Base-by-base conservation (phyloP, 202 grass and related monocot species). In the Panicum virgatum region DNA sequence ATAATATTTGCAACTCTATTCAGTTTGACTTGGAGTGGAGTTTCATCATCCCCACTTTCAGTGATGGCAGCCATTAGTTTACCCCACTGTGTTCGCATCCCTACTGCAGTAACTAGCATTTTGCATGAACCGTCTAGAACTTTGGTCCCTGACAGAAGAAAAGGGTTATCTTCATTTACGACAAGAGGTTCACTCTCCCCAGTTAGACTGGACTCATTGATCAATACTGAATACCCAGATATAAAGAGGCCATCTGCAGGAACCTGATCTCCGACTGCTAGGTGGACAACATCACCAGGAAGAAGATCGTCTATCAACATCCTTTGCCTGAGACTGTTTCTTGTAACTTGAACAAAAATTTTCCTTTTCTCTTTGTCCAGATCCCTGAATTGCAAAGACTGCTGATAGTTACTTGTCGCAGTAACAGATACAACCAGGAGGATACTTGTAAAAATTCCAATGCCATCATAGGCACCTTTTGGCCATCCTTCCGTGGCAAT, bases 321-420 rank as follows among this genome's bases (percentile, higher is more conserved):
- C 74, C 73, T 97, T 79, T 94, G 94, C 59, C 94, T 92, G 54
- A 92, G 92, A 1, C 88, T 86, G 42, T 89, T 69, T 75, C 92
- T 75, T 42, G 92, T 94, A 83, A 94, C 90, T 64, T 97, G 94
- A 82, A 97, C 54, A 71, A 52, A 68, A 45, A 97, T 91, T 78
- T 97, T 97, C 62, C 83, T 89, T 68, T 94, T 97, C 79, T 97
- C 94, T 56, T 86, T 97, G 81, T 97, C 92, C 86, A 97, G 93
- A 82, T 94, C 94, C 67, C 88, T 92, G 84, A 97, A 97, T 62
- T 97, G 92, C 86, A 94, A 89, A 66, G 90, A 94, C 79, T 97
- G 94, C 76, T 85, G 88, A 65, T 97, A 97, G 73, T 97, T 85
- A 78, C 90, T 97, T 12, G 84, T 88, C 8, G 92, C 94, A 20